phyloP scores from a whole-genome alignment of 2,329 filamentous ascomycete species.

The Hirsutella minnesotensis region DNA sequence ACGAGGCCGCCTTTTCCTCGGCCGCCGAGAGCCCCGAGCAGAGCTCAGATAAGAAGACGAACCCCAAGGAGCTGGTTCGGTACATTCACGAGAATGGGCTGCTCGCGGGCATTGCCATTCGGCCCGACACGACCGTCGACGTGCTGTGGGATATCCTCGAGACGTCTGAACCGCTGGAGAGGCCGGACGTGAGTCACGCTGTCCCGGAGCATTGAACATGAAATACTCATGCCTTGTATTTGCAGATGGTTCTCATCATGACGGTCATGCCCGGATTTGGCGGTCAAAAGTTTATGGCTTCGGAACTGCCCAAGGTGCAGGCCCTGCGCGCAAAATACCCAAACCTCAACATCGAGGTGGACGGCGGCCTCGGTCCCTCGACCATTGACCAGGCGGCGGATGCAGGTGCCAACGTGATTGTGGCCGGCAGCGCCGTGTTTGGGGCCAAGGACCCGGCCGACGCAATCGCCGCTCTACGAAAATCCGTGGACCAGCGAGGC shows the following conservation, averaged over 20 bases:
- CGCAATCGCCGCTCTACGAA: constrained; percentile 71
- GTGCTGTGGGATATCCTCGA: constrained; percentile 88
- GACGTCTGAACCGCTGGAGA: constrained; percentile 56
- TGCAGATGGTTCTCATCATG: constrained; percentile 95
- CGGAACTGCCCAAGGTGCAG: constrained; percentile 85
- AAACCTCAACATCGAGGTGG: constrained; percentile 91
- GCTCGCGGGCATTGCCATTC: constrained; percentile 89
- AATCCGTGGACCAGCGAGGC: constrained; percentile 56
- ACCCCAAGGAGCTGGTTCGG: constrained; percentile 70
- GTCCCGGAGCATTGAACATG: neutral
- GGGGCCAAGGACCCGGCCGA: constrained; percentile 79
- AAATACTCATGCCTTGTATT: constrained; percentile 4
- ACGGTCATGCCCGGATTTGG: constrained; percentile 96
- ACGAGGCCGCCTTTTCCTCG: constrained; percentile 86
- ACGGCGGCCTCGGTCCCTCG: constrained; percentile 76
- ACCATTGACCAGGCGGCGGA: constrained; percentile 93
- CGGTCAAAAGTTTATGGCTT: constrained; percentile 96
- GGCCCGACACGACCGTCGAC: constrained; percentile 81
- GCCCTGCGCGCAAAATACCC: constrained; percentile 77
- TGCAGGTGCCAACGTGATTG: constrained; percentile 94
- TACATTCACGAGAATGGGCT: constrained; percentile 86
- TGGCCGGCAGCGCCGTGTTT: constrained; percentile 92
- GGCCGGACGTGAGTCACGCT: constrained; percentile 66
- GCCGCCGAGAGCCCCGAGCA: constrained; percentile 70
- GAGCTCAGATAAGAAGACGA: constrained; percentile 59